Evolutionary conservation across 2,329 filamentous ascomycete genomes (phyloP).

Genomic region (Aspergillus eucalypticola): DNA sequence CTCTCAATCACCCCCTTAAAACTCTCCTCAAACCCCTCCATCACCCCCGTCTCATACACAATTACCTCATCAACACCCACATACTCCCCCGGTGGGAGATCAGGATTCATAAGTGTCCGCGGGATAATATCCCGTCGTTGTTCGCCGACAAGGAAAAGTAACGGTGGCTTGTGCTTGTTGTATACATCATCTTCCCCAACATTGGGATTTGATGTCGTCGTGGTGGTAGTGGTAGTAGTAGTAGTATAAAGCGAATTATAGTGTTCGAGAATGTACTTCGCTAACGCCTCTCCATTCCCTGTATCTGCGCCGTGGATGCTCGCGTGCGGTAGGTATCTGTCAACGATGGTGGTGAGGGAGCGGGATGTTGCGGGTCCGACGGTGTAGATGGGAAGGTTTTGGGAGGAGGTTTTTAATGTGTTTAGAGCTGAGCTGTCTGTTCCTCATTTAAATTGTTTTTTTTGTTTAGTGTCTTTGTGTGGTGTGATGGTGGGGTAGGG

Average conservation of each 20-base stretch:
- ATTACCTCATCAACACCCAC: slow-evolving; percentile 76
- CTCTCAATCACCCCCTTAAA: slow-evolving; percentile 56
- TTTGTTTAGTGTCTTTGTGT: too few relatives aligned
- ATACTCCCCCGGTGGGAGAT: slow-evolving; percentile 50
- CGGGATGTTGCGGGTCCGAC: slow-evolving; percentile 59
- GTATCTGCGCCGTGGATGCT: slow-evolving; percentile 75
- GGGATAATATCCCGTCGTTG: slow-evolving; percentile 89
- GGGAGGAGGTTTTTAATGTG: slow-evolving; percentile 17
- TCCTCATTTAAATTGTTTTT: too few relatives aligned
- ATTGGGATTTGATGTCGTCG: too few relatives aligned
- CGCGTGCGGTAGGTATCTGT: slow-evolving; percentile 49
- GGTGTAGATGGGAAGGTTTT: slow-evolving; percentile 43
- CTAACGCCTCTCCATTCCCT: slow-evolving; percentile 80
- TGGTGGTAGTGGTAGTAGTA: background rate
- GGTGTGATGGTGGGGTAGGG: background rate
- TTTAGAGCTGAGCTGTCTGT: slow-evolving; percentile 1
- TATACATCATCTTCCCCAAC: too few relatives aligned
- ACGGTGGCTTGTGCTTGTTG: slow-evolving; percentile 48
- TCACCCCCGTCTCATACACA: slow-evolving; percentile 83
- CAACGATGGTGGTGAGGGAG: slow-evolving; percentile 60
- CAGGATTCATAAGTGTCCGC: slow-evolving; percentile 66
- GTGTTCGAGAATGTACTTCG: slow-evolving; percentile 74
- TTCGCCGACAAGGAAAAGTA: slow-evolving; percentile 89
- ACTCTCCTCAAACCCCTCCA: slow-evolving; percentile 71
- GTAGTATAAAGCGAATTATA: slow-evolving; percentile 54